Conservation (phyloP, 1,139 yeast genomes). For the Yamadazyma diddensiae region DNA sequence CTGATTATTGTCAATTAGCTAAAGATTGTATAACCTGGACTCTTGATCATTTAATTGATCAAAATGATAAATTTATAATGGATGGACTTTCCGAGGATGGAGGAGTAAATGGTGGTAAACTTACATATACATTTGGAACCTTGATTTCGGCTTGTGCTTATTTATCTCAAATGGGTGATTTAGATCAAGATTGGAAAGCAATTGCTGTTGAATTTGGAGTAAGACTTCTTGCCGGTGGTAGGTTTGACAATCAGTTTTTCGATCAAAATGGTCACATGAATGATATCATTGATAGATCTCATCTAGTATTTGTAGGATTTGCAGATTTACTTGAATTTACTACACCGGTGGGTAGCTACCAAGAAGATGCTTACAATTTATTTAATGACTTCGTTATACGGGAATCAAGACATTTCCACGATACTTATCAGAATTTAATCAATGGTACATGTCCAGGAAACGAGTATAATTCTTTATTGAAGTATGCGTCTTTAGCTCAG, state of each 20-base stretch:
- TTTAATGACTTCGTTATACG: conserved; percentile 20
- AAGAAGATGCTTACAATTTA: conserved; percentile 17
- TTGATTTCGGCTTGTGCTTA: conserved; percentile 32
- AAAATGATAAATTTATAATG: conserved; percentile 25
- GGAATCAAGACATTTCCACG: conserved; percentile 23
- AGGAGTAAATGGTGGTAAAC: conserved; percentile 28
- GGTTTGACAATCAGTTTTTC: conserved; percentile 15
- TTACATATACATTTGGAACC: conserved; percentile 36
- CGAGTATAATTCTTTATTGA: conserved; percentile 14
- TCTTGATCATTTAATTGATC: conserved; percentile 27
- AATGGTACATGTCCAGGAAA: conserved; percentile 10
- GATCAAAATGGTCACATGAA: conserved; percentile 18
- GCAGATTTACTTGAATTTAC: conserved; percentile 20
- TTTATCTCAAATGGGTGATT: conserved; percentile 17
- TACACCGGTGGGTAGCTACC: conserved; percentile 15
- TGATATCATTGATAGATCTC: conserved; percentile 18
- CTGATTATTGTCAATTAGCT: conserved; percentile 14
- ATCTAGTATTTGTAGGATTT: conserved; percentile 20
- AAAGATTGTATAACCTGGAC: conserved; percentile 23
- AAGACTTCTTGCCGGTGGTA: conserved; percentile 14
- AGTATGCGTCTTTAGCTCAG: conserved; percentile 21
- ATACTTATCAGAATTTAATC: conserved; percentile 9
- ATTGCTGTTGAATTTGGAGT: conserved; percentile 19
- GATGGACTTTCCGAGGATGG: conserved; percentile 28
- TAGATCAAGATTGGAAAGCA: conserved; percentile 16